Conservation (phyloP, 73 alveolate genomes). For the Paramecium tetraurelia region DNA sequence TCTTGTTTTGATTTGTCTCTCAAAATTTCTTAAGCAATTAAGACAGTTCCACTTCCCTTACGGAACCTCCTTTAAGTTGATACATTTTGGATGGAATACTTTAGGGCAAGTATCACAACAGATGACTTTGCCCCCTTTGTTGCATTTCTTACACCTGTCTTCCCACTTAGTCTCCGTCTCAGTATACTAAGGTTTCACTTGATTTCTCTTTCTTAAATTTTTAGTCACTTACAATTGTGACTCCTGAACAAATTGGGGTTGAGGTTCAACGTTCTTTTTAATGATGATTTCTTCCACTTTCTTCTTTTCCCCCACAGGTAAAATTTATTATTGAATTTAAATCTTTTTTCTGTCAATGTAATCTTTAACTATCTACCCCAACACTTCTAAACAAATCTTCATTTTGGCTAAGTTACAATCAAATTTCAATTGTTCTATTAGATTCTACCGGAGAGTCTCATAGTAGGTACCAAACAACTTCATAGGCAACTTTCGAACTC, state of each 20-base stretch:
- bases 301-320: neutral
- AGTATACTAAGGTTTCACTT: constrained; percentile 3
- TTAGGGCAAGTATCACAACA: constrained; percentile 63
- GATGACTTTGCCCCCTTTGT: constrained; percentile 47
- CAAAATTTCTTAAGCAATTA: constrained; percentile 8
- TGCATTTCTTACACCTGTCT: constrained; percentile 49
- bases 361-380: constrained; percentile 36
- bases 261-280: neutral
- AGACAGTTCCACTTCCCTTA: constrained; percentile 55
- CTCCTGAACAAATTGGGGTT: neutral
- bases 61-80: constrained; percentile 49
- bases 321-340: neutral
- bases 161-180: constrained; percentile 51
- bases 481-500: constrained; percentile 44
- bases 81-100: constrained; percentile 63
- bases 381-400: constrained; percentile 26
- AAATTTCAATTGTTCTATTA: neutral
- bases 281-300: neutral
- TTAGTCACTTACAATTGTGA: neutral
- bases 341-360: constrained; percentile 32
- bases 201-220: neutral
- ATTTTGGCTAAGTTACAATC: neutral
- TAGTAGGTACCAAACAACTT: constrained; percentile 36
- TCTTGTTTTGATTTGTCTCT: constrained; percentile 32
- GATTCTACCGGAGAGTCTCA: neutral